Percentiles rank a stretch among this genome's conserved stretches.
phyloP scores from a whole-genome alignment of 805 yeast genomes.

The Lipomyces spencermartinsiae region DNA sequence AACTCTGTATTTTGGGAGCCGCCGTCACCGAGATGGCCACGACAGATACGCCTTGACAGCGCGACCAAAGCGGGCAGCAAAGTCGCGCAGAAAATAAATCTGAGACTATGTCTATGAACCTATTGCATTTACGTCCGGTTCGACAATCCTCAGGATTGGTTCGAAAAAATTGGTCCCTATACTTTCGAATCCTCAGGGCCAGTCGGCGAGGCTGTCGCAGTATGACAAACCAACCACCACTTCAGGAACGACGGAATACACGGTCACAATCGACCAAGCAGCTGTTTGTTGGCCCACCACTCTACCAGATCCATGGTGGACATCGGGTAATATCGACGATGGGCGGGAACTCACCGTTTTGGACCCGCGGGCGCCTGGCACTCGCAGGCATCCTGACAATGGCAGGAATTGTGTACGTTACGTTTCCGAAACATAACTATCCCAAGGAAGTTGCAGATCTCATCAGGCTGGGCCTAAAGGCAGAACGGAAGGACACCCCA shows the following conservation, averaged over 20 bases:
- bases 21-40: no score
- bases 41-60: neutral
- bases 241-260: neutral
- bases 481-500: slow-evolving; percentile 58
- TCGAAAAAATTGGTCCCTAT: neutral
- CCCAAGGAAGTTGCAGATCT: slow-evolving; percentile 73
- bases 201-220: neutral
- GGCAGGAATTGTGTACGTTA: slow-evolving; percentile 1
- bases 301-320: neutral
- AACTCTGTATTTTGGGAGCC: no score
- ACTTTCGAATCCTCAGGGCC: neutral
- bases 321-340: neutral
- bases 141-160: neutral
- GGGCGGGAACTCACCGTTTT: neutral
- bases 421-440: slow-evolving; percentile 43
- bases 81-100: neutral
- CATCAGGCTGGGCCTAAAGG: slow-evolving; percentile 79
- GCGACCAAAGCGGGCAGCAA: neutral
- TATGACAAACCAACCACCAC: neutral
- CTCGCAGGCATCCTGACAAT: slow-evolving; percentile 15
- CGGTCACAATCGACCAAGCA: neutral
- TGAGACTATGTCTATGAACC: neutral
- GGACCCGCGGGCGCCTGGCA: slow-evolving; percentile 14
- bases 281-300: neutral
- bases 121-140: neutral